A percentile compares a stretch with the other conserved stretches of the same genome.
phyloP scores from a whole-genome alignment of 2,329 filamentous ascomycete species.

The Sporothrix humicola region DNA sequence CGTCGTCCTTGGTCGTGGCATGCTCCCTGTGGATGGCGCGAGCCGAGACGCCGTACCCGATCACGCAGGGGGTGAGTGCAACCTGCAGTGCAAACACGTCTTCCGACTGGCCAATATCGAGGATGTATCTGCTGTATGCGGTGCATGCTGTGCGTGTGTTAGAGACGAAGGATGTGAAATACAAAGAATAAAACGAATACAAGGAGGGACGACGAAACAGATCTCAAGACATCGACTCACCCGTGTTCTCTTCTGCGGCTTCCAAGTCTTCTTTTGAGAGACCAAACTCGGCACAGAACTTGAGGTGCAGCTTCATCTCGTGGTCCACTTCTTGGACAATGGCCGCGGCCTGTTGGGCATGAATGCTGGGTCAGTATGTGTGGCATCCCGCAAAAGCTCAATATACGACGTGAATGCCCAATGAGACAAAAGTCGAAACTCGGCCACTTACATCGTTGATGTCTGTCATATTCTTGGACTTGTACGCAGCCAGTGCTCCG shows the following conservation, averaged over 20 bases:
- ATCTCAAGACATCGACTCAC: constrained; percentile 47
- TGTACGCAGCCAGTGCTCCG: constrained; percentile 84
- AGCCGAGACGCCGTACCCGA: constrained; percentile 87
- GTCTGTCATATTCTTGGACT: constrained; percentile 73
- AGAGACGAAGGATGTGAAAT: neutral
- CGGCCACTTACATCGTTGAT: constrained; percentile 66
- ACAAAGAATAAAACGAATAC: neutral
- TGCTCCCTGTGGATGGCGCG: constrained; percentile 69
- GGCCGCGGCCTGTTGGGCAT: constrained; percentile 45
- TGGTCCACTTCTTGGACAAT: constrained; percentile 78
- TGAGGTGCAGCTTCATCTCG: constrained; percentile 81
- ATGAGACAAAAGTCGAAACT: neutral
- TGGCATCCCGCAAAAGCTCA: neutral
- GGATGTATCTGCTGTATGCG: constrained; percentile 58
- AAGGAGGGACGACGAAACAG: too few species aligned
- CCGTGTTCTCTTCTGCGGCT: constrained; percentile 73
- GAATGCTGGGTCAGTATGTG: neutral
- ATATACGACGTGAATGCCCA: neutral
- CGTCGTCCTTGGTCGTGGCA: constrained; percentile 61
- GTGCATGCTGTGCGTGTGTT: constrained; percentile 48
- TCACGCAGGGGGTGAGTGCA: constrained; percentile 81
- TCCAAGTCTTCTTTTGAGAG: constrained; percentile 76
- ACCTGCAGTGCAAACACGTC: constrained; percentile 89
- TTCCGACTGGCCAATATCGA: constrained; percentile 85
- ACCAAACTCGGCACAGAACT: constrained; percentile 82